Conservation (phyloP, 2,329 filamentous ascomycete genomes). For the Catunica adiposa region DNA sequence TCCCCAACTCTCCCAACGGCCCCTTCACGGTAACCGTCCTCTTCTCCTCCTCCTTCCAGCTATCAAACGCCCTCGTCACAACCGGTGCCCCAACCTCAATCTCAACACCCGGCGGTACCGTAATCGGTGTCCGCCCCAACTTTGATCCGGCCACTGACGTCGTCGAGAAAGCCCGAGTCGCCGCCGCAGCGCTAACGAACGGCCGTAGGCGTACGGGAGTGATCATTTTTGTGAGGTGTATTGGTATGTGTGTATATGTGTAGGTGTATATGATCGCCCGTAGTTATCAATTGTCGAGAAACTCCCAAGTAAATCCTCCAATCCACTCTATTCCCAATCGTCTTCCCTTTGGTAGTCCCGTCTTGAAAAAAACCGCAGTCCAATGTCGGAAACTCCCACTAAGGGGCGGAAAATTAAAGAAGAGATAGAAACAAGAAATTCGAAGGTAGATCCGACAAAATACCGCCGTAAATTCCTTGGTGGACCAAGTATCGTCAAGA, state of each 20-base stretch:
- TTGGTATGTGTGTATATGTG: not conserved
- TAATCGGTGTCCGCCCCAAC: conserved; percentile 66
- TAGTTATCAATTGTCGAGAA: too few relatives aligned
- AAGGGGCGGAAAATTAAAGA: not conserved
- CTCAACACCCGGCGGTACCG: conserved; percentile 70
- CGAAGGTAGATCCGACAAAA: too few relatives aligned
- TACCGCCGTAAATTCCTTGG: too few relatives aligned
- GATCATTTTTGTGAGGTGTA: conserved; percentile 5
- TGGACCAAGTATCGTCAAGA: too few relatives aligned
- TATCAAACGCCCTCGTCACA: conserved; percentile 36
- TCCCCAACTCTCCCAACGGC: conserved; percentile 61
- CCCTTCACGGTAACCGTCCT: conserved; percentile 62
- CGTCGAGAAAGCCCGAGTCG: conserved; percentile 44
- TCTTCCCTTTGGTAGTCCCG: too few relatives aligned
- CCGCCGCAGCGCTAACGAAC: not conserved
- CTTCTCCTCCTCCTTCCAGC: conserved; percentile 44
- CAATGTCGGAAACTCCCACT: not conserved
- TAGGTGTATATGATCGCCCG: not conserved
- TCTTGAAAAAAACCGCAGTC: not conserved
- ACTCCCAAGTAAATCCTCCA: too few relatives aligned
- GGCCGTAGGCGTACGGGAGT: conserved; percentile 5
- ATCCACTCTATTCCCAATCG: too few relatives aligned
- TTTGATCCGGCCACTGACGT: conserved; percentile 55
- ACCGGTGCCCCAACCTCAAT: conserved; percentile 51
- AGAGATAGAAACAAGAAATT: not conserved